Evolutionary conservation across 306 rosid genomes (phyloP), one percentile per base, ranked within the genome.

Genomic region (Sechiopsis laciniata): DNA sequence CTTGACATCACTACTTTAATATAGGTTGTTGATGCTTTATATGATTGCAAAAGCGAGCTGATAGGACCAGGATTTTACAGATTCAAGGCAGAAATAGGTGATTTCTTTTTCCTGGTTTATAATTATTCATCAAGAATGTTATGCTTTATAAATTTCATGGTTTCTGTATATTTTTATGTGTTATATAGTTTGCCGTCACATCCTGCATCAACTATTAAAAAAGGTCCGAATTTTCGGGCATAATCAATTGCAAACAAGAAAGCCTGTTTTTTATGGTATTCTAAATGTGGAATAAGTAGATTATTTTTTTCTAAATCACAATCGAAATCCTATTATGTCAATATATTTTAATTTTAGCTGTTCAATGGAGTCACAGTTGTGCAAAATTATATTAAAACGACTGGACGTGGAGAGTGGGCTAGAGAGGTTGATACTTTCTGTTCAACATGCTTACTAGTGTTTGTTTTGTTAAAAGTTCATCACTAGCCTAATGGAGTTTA

Each of bases 11-110:
- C 11, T 73, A n/a, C 54, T 45, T 35, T 58, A 21, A 45, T 15
- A 21, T 80, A 95, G 99, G 99, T 83, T 81, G 99, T 95, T 53
- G 97, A 91, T 87, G 37, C 99, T 55, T 82, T 91, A 75, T 95
- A 91, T 82, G 99, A 95, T 81, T 95, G 97, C 88, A 95, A 95
- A 83, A 89, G 96, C n/a, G 99, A 94, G 86, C 97, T 95, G 66
- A 95, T 95, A 79, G 99, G 99, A 45, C 99, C 99, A 62, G 97
- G 99, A 57, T 91, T 88, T 89, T 95, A 88, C 84, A 80, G 99
- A 80, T 95, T 95, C 78, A 95, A 95, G 80, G 99, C 97, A 56
- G 99, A 95, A 86, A 91, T 95, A 87, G 97, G 99, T 95, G 37
- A 76, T 24, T 48, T 78, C 54, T 74, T 78, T 54, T 58, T 22